Percentiles rank a stretch among this genome's conserved stretches.
phyloP scores from a whole-genome alignment of 768 basidiomycete species.

The Suillus bovinus region DNA sequence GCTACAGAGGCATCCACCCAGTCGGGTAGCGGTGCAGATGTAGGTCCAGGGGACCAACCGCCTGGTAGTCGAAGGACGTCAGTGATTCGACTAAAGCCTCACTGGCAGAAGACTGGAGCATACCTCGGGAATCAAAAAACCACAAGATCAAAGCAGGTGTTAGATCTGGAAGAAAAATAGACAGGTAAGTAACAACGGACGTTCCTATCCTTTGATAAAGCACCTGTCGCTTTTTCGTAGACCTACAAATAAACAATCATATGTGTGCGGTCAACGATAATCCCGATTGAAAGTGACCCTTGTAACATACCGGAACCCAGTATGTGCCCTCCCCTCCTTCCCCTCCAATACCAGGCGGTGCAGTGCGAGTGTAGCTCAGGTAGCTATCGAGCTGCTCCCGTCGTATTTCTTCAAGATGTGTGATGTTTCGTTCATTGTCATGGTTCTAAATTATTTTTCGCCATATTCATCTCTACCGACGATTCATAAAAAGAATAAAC shows the following conservation, averaged over 20 bases:
- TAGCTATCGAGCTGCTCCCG: constrained; percentile 57
- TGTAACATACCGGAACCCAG: constrained; percentile 63
- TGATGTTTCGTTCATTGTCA: constrained; percentile 73
- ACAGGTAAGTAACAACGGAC: too few species aligned
- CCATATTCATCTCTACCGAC: neutral
- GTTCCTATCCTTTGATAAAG: neutral
- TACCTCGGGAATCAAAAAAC: constrained; percentile 78
- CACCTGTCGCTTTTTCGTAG: constrained; percentile 39
- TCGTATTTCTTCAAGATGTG: constrained; percentile 64
- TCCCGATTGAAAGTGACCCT: neutral
- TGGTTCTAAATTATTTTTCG: constrained; percentile 56
- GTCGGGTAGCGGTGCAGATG: constrained; percentile 43
- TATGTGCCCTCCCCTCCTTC: constrained; percentile 66
- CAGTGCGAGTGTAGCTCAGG: constrained; percentile 60
- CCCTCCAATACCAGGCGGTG: constrained; percentile 65
- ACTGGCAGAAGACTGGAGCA: neutral
- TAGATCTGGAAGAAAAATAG: constrained; percentile 26
- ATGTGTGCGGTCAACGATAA: neutral
- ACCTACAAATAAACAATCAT: neutral
- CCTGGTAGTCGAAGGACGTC: constrained; percentile 31
- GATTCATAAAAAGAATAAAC: constrained; percentile 21
- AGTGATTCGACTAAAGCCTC: constrained; percentile 2
- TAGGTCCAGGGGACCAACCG: constrained; percentile 46
- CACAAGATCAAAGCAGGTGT: constrained; percentile 61
- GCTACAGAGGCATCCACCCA: constrained; percentile 70